Conservation (phyloP, 208 protist species). For the Trypanosoma platydactyli region DNA sequence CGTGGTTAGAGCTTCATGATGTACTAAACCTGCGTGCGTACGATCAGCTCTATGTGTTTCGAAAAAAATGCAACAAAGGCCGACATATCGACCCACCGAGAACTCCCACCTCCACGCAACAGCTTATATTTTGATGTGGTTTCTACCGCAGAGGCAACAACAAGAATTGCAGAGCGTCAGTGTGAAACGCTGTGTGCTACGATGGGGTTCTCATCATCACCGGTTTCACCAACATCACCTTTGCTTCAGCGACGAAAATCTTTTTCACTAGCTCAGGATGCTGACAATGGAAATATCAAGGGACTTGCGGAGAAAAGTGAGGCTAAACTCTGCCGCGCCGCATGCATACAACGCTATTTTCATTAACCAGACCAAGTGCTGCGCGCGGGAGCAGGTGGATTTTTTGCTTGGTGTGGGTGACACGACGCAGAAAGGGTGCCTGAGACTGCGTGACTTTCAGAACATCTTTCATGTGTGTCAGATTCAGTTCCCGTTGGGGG, state of each 20-base stretch:
- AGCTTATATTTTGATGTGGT: constrained; percentile 45
- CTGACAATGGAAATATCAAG: too few species aligned
- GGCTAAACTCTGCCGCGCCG: neutral
- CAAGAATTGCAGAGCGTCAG: neutral
- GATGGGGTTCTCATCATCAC: constrained; percentile 6
- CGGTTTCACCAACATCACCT: neutral
- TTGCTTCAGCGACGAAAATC: neutral
- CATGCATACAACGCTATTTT: neutral
- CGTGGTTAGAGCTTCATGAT: constrained; percentile 52
- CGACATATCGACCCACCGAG: constrained; percentile 72
- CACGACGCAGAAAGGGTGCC: constrained; percentile 21
- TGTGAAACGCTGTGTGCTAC: neutral
- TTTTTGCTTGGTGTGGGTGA: constrained; percentile 55
- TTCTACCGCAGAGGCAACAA: neutral
- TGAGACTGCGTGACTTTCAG: constrained; percentile 49
- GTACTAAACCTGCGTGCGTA: constrained; percentile 48
- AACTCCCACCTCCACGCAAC: constrained; percentile 61
- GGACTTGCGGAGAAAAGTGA: neutral
- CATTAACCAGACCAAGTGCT: constrained; percentile 28
- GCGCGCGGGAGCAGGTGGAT: constrained; percentile 57
- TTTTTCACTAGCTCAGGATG: constrained; percentile 2
- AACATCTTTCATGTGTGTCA: constrained; percentile 53
- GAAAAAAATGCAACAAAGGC: constrained; percentile 71
- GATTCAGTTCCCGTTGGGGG: constrained; percentile 57
- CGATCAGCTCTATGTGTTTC: constrained; percentile 84